Conservation (phyloP, 2,329 filamentous ascomycete genomes). For the Clonostachys rhizophaga region DNA sequence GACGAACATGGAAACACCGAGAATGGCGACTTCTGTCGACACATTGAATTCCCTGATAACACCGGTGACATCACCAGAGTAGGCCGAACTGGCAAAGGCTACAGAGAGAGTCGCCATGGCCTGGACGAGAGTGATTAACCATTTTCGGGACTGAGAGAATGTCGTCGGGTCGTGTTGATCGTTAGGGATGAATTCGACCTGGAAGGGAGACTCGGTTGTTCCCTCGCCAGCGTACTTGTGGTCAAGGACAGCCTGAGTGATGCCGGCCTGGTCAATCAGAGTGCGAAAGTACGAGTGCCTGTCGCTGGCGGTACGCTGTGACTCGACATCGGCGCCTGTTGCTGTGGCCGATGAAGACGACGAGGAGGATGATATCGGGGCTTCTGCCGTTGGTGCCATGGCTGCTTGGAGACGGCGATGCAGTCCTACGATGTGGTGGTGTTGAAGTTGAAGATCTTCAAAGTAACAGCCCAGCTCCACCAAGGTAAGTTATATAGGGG, state of each 20-base stretch:
- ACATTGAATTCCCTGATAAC: conserved; percentile 52
- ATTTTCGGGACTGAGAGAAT: conserved; percentile 55
- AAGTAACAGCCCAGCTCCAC: too few species aligned
- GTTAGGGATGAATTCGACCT: conserved; percentile 62
- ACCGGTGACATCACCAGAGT: conserved; percentile 50
- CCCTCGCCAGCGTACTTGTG: conserved; percentile 55
- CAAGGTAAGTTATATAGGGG: too few species aligned
- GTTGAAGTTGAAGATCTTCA: too few species aligned
- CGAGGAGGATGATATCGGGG: conserved; percentile 1
- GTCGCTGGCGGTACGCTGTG: conserved; percentile 20
- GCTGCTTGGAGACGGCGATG: not conserved
- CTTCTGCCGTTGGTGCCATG: not conserved
- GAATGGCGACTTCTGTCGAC: conserved; percentile 45
- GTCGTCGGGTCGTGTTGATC: conserved; percentile 65
- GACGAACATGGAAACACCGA: conserved; percentile 62
- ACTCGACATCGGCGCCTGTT: conserved; percentile 35
- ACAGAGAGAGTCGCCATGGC: conserved; percentile 65
- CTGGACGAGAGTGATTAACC: conserved; percentile 58
- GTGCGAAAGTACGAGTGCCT: conserved; percentile 42
- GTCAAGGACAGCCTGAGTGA: conserved; percentile 52
- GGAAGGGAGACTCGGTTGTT: conserved; percentile 61
- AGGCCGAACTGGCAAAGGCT: conserved; percentile 66
- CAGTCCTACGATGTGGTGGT: too few species aligned
- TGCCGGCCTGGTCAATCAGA: conserved; percentile 51
- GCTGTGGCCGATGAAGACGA: conserved; percentile 20